Base-by-base conservation (phyloP, 176 grass and related monocot species). In the Eleusine indica region DNA sequence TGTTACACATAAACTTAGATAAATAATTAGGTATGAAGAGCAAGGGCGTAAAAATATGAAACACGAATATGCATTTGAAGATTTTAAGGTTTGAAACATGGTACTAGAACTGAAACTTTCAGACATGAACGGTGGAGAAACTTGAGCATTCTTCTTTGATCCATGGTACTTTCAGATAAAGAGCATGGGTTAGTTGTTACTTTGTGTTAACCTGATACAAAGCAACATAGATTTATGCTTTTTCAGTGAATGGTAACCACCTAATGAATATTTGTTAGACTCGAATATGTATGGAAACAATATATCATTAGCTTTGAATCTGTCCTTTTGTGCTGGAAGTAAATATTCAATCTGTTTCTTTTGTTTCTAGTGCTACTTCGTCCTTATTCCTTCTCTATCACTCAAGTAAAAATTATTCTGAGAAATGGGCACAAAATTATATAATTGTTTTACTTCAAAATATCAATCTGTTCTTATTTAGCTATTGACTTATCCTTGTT, bases 291-390 rank as follows among this genome's bases (percentile, higher is more conserved):
- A 56, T 1, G 13, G 21, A 56, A 29, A 32, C 2, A 40, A 67
- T 58, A 68, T 47, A 73, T 49, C 4, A 52, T 82, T 46, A 30
- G 66, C 52, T 76, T 76, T 77, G 71, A 64, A 75, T 82, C 70
- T 71, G 66, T 77, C 39, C 65, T 5, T 41, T 82, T 70, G 42
- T 60, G 41, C 51, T 53, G 0, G 17, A 2, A 61, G 28, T 70
- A 37, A 86, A 25, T 85, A 49, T 49, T 63, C 41, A 62, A 21
- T 69, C 11, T n/a, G 16, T 60, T 82, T 62, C 12, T 69, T 82
- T 69, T 82, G 18, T 70, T 78, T 39, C 39, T 81, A 40, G 17
- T 70, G 67, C 28, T 71, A 19, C 41, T 71, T 77, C 77, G 6
- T 6, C 51, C 35, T 41, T 78, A 11, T 71, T 9, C 67, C 63